These are phyloP conservation scores for Dendrocalamus sinicus DNA, from an alignment of 176 grass and related monocot genomes.

Conservation along the genomic window DNA sequence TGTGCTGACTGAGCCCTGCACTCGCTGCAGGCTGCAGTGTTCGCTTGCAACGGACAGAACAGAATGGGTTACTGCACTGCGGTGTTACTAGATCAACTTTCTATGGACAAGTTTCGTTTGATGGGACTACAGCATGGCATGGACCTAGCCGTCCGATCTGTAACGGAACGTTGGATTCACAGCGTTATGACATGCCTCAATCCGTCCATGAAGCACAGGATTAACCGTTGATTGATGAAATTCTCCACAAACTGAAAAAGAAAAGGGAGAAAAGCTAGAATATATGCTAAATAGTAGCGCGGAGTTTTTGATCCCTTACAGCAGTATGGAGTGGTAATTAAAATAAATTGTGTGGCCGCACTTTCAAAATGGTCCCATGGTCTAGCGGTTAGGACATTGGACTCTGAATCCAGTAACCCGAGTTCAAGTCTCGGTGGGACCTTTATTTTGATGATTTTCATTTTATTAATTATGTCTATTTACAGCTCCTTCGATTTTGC, in stretches of 20 bases:
- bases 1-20: not conserved
- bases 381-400: constrained; percentile 76
- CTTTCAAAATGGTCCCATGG: not conserved
- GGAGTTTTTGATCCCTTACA: too few relatives aligned
- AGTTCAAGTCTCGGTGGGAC: not conserved
- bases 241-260: too few relatives aligned
- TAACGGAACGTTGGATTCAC: not conserved
- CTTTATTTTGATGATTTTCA: not conserved
- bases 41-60: not conserved
- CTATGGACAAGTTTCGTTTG: not conserved
- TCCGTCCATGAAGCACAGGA: not conserved
- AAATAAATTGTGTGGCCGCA: rapidly evolving
- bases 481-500: not conserved
- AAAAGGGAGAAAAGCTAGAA: not conserved
- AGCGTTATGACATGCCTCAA: not conserved
- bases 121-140: not conserved
- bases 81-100: not conserved
- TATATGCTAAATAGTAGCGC: not conserved
- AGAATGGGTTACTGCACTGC: not conserved
- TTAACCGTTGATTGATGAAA: not conserved
- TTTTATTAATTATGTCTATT: not conserved
- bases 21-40: not conserved
- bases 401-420: constrained; percentile 58
- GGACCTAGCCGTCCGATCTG: not conserved
- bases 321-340: too few relatives aligned